Conservation (phyloP, 2,329 filamentous ascomycete species). For the Beauveria medogensis region DNA sequence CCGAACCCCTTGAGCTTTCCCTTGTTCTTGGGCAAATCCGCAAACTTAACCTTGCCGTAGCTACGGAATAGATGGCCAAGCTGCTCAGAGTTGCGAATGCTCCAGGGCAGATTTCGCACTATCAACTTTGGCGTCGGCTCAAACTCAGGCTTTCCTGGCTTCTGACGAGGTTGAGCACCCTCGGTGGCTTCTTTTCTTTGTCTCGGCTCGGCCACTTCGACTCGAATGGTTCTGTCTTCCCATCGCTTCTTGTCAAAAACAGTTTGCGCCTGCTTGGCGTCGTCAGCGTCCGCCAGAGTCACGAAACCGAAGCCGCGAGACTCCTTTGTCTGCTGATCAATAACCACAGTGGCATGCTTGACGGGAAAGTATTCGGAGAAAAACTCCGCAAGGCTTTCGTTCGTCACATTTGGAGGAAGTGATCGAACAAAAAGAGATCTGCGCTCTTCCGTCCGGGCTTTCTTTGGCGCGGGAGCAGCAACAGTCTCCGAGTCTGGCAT, state of each 20-base stretch:
- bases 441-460: constrained; percentile 49
- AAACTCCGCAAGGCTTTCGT: constrained; percentile 73
- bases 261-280: constrained; percentile 71
- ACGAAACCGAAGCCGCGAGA: constrained; percentile 95
- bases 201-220: constrained; percentile 83
- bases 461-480: constrained; percentile 37
- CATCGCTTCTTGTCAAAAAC: constrained; percentile 73
- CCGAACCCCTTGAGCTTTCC: constrained; percentile 79
- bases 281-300: constrained; percentile 88
- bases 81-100: constrained; percentile 78
- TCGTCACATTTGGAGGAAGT: constrained; percentile 69
- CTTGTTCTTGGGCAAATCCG: constrained; percentile 73
- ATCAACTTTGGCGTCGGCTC: constrained; percentile 69
- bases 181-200: constrained; percentile 55
- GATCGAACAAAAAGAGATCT: constrained; percentile 86
- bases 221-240: constrained; percentile 70
- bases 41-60: constrained; percentile 86
- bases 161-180: constrained; percentile 31
- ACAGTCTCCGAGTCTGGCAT: constrained; percentile 26
- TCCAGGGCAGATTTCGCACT: constrained; percentile 93
- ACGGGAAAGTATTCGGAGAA: constrained; percentile 93
- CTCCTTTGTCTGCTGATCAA: constrained; percentile 75
- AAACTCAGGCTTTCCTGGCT: constrained; percentile 49
- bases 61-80: constrained; percentile 71
- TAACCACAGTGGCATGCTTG: constrained; percentile 90